Conservation (phyloP, 129 eudicot genomes). For the Chrysanthemum makinoi region DNA sequence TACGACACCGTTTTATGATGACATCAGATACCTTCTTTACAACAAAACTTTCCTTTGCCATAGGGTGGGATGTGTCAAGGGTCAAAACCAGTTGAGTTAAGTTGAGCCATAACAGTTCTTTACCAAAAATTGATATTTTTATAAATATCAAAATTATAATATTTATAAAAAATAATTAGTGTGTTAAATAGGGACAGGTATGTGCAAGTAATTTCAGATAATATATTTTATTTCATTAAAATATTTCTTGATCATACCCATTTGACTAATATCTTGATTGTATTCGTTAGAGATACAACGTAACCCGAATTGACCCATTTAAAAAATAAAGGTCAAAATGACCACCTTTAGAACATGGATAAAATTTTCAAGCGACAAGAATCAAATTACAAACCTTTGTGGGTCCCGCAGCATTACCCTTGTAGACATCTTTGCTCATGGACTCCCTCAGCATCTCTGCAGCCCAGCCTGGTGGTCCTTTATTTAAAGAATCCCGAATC, state of each 20-base stretch:
- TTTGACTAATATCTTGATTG: background rate
- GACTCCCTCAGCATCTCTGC: constrained; percentile 59
- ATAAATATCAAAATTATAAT: too few relatives aligned
- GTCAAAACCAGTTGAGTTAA: constrained; percentile 4
- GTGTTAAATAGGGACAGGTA: background rate
- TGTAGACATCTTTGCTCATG: constrained; percentile 86
- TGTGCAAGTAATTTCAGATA: background rate
- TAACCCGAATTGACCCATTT: background rate
- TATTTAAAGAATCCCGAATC: constrained; percentile 55
- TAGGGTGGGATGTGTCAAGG: background rate
- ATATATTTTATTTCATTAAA: background rate
- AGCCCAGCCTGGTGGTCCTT: constrained; percentile 90
- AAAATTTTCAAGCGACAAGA: background rate
- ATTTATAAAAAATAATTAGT: background rate
- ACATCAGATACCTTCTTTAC: constrained; percentile 49
- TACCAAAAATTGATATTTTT: too few relatives aligned
- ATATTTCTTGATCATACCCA: background rate
- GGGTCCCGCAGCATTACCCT: constrained; percentile 99
- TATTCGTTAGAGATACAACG: background rate
- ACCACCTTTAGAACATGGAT: background rate
- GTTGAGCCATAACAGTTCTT: too few relatives aligned
- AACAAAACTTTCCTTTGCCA: constrained; percentile 48
- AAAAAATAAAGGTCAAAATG: background rate
- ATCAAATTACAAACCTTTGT: constrained; percentile 61
- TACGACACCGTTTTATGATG: constrained; percentile 74